These are phyloP conservation scores for Poa annua DNA, from an alignment of 176 grass and related monocot genomes.

Conservation along the genomic window DNA sequence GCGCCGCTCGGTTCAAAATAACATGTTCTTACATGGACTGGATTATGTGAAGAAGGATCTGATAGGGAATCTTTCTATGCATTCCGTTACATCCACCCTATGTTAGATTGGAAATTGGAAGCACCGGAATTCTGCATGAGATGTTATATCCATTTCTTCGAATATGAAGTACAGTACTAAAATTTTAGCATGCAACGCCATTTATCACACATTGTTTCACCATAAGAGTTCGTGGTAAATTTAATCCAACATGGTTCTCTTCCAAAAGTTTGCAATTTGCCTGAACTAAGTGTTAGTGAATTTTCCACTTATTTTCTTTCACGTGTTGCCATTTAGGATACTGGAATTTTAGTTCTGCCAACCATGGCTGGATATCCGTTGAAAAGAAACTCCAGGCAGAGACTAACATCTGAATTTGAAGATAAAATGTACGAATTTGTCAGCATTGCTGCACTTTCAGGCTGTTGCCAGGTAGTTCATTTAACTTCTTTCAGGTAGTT, in stretches of 20 bases:
- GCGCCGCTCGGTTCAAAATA: neutral
- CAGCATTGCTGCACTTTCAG: conserved; percentile 86
- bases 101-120: conserved; percentile 20
- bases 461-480: conserved; percentile 85
- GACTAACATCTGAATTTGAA: conserved; percentile 69
- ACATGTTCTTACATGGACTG: neutral
- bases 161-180: neutral
- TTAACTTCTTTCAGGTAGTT: conserved; percentile 24
- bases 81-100: conserved; percentile 15
- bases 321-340: conserved; percentile 64
- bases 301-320: conserved; percentile 26
- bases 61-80: conserved; percentile 4
- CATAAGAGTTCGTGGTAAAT: conserved; percentile 13
- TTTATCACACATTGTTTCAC: neutral
- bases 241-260: neutral
- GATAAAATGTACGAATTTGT: conserved; percentile 71
- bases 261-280: conserved; percentile 28
- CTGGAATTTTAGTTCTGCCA: conserved; percentile 88
- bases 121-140: neutral
- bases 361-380: conserved; percentile 80
- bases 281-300: conserved; percentile 11
- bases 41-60: conserved; percentile 24
- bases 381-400: conserved; percentile 77
- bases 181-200: neutral
- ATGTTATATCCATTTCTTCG: conserved; percentile 26